Evolutionary conservation across 805 yeast species (phyloP).

Genomic region (Yamadazyma phyllophila): DNA sequence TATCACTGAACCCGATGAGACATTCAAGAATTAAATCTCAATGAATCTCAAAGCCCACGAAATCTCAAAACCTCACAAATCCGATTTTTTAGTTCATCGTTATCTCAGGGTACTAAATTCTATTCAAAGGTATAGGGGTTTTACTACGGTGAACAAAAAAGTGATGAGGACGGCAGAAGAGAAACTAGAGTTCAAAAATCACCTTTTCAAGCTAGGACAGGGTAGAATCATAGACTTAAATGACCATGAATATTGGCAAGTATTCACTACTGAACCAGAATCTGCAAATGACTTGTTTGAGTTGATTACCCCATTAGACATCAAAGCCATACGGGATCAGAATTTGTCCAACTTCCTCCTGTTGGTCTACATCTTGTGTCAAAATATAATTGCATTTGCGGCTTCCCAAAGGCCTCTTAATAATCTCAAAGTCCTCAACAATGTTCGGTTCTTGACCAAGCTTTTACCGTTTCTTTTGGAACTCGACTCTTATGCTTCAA

Average conservation of each 20-base stretch:
- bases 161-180: conserved; percentile 77
- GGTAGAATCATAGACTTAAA: conserved; percentile 30
- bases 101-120: not conserved
- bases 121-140: not conserved
- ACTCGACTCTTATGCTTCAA: conserved; percentile 21
- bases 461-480: conserved; percentile 70
- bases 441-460: conserved; percentile 62
- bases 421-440: conserved; percentile 48
- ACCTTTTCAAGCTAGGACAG: conserved; percentile 56
- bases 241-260: conserved; percentile 29
- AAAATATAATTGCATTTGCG: conserved; percentile 21
- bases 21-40: too few relatives aligned
- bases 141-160: too few relatives aligned
- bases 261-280: conserved; percentile 39
- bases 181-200: conserved; percentile 56
- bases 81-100: not conserved
- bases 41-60: not conserved
- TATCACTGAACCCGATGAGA: too few relatives aligned
- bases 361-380: conserved; percentile 39
- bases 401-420: not conserved
- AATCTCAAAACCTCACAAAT: not conserved
- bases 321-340: conserved; percentile 56
- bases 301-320: conserved; percentile 54
- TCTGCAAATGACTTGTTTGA: conserved; percentile 57
- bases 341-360: conserved; percentile 57